Percentiles rank a stretch among this genome's conserved stretches.
These are phyloP conservation scores for Rhododendron mucronatum DNA, from an alignment of 148 eudicot genomes.

Conservation along the genomic window DNA sequence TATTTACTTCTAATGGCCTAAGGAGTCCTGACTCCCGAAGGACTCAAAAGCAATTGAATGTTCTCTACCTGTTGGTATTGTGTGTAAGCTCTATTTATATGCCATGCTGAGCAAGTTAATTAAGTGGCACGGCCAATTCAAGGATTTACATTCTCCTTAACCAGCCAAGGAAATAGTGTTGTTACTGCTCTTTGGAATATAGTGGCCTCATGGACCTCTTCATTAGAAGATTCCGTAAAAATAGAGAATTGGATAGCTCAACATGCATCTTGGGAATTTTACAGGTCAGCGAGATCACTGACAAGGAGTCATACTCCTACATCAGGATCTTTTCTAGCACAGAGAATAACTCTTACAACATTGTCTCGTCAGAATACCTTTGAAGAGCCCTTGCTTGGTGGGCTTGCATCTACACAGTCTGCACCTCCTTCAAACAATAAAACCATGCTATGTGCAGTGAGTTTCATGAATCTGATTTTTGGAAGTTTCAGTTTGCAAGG, in stretches of 20 bases:
- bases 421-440: conserved; percentile 36
- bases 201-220: not conserved
- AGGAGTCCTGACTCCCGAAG: not conserved
- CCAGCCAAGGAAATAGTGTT: not conserved
- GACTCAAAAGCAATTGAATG: not conserved
- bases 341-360: conserved; percentile 20
- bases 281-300: conserved; percentile 76
- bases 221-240: not conserved
- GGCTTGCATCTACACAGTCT: conserved; percentile 29
- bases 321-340: conserved; percentile 32
- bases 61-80: not conserved
- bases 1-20: not conserved
- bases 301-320: conserved; percentile 58
- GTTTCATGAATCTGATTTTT: conserved; percentile 17
- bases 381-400: conserved; percentile 59
- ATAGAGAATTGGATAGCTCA: not conserved
- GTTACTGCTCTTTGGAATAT: not conserved
- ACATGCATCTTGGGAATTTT: conserved; percentile 6
- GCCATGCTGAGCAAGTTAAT: not conserved
- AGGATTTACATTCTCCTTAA: not conserved
- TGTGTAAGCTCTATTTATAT: not conserved
- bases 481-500: not conserved
- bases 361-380: conserved; percentile 20
- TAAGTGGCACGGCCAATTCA: not conserved
- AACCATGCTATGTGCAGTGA: conserved; percentile 62